These are phyloP conservation scores for Mucor racemosus DNA, from an alignment of 371 early-diverging fungal species.

Conservation along the genomic window DNA sequence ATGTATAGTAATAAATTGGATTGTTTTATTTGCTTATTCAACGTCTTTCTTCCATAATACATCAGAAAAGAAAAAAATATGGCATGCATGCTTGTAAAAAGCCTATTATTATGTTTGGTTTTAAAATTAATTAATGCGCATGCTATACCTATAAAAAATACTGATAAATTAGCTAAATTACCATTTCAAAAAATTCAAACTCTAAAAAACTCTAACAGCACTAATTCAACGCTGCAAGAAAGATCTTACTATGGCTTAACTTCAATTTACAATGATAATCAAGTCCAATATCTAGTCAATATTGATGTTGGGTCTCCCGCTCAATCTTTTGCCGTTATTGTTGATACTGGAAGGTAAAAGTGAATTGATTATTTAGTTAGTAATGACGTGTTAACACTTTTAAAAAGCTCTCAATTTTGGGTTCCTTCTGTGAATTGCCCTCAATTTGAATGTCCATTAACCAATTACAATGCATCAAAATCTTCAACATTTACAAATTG, in stretches of 20 bases:
- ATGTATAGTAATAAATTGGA: background rate
- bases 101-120: background rate
- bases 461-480: conserved; percentile 30
- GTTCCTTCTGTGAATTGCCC: conserved; percentile 38
- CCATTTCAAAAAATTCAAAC: background rate
- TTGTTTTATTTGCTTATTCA: background rate
- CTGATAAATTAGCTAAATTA: background rate
- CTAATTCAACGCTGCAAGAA: background rate
- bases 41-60: background rate
- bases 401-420: conserved; percentile 40
- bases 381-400: background rate
- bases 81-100: background rate
- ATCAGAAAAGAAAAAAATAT: background rate
- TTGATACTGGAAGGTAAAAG: conserved; percentile 48
- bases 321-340: conserved; percentile 38
- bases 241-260: background rate
- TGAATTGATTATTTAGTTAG: background rate
- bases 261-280: background rate
- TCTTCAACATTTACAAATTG: conserved; percentile 33
- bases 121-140: background rate
- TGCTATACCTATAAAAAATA: background rate
- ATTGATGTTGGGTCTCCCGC: conserved; percentile 41
- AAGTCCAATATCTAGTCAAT: conserved; percentile 33
- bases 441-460: conserved; percentile 26
- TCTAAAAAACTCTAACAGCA: background rate